Percentiles rank a stretch among this genome's conserved stretches.
phyloP scores from a whole-genome alignment of 331 rosid species.

The Cucumis variabilis region DNA sequence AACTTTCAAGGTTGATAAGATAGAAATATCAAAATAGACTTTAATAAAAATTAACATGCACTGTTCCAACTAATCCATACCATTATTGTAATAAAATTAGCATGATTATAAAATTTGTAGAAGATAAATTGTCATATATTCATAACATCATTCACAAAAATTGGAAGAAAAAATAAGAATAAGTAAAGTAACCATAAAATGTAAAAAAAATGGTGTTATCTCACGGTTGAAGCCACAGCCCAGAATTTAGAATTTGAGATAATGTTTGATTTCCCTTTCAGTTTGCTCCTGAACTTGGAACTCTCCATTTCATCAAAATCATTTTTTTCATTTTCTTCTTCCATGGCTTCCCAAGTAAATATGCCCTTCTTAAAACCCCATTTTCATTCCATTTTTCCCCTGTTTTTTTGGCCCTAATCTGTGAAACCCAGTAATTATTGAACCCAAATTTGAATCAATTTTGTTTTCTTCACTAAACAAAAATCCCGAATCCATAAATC shows the following conservation, averaged over 20 bases:
- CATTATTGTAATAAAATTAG: no score
- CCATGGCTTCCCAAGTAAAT: slow-evolving; percentile 65
- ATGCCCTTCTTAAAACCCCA: slow-evolving; percentile 50
- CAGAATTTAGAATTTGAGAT: slow-evolving; percentile 65
- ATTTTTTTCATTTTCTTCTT: slow-evolving; percentile 38
- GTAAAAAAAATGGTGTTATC: slow-evolving; percentile 34
- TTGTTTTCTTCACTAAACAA: slow-evolving; percentile 74
- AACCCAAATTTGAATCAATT: slow-evolving; percentile 51
- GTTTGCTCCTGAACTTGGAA: slow-evolving; percentile 37
- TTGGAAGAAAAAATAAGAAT: no score
- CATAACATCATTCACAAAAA: no score
- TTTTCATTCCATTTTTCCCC: slow-evolving; percentile 7
- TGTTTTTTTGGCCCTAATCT: slow-evolving; percentile 45
- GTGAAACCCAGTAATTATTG: slow-evolving; percentile 77
- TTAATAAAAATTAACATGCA: no score
- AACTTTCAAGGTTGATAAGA: no score
- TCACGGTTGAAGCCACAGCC: slow-evolving; percentile 64
- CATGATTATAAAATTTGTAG: no score
- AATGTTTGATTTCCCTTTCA: slow-evolving; percentile 63
- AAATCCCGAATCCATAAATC: slow-evolving; percentile 94
- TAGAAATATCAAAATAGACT: no score
- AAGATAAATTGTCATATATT: no score
- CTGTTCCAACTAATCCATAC: no score
- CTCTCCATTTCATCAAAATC: slow-evolving; percentile 50
- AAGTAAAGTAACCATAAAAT: neutral